Evolutionary conservation across 2,329 filamentous ascomycete genomes (phyloP), one percentile per base, ranked within the genome.

Genomic region (Teratosphaeria viscida): DNA sequence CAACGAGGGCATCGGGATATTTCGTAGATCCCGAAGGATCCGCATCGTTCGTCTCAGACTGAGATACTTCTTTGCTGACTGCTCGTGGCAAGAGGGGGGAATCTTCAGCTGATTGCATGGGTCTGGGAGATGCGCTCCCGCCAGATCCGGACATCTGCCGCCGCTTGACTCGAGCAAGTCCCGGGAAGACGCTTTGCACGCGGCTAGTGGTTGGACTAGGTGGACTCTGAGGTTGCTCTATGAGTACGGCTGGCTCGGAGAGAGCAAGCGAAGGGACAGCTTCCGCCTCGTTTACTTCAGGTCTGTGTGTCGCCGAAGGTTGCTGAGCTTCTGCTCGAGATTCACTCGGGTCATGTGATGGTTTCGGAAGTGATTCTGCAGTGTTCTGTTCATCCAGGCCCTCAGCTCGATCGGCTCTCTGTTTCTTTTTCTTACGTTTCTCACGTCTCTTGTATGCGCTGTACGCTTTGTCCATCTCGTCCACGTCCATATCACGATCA

Each of bases 381-480:
- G 43, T 49, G 1, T 23, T 49, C 11, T 23, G 43, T n/a, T 49
- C 43, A 6, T 10, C 43, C 5, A 49, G 6, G 43, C 16, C 19
- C 19, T 49, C 43, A n/a, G n/a, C 43, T 49, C 23, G 43, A n/a
- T 10, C n/a, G 19, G 49, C 56, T 23, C 57, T 37, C 59, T 64
- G 59, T 66, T 71, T 67, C 63, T 70, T 71, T 56, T 68, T 67
- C 57, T 68, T 66, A 52, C 69, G 65, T 49, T 68, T 66, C 27
- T 66, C 64, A 49, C 70, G 70, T 60, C 68, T 71, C 64, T 68
- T 71, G 64, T 69, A 71, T 26, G 66, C 66, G 52, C 64, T 67
- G 61, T 71, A 72, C 3, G 66, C 67, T 39, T 67, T 62, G 59
- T 71, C 68, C 68, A 70, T 70, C n/a, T 71, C 70, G 35, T 71